A percentile compares a stretch with the other conserved stretches of the same genome.
These are phyloP conservation scores for Posidonia oceanica DNA, from an alignment of 116 monocot genomes.

Conservation along the genomic window DNA sequence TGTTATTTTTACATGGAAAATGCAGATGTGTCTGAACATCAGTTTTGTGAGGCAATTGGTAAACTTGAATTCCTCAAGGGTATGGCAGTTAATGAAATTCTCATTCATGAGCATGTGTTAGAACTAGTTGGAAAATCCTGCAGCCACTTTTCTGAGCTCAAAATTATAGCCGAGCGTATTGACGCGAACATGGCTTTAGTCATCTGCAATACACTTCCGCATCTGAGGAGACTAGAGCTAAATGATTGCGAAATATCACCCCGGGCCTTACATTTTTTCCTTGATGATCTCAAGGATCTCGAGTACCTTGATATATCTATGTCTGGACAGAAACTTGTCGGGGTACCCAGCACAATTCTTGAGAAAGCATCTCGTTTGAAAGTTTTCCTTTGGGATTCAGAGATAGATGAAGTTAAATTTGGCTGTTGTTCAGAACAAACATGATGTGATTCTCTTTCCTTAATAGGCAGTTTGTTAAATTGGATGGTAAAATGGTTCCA, in stretches of 20 bases:
- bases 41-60: constrained; percentile 33
- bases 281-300: constrained; percentile 42
- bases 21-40: constrained; percentile 12
- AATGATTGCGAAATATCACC: constrained; percentile 17
- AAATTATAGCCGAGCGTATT: constrained; percentile 24
- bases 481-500: too few species aligned
- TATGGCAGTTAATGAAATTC: constrained; percentile 36
- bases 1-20: constrained; percentile 36
- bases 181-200: constrained; percentile 21
- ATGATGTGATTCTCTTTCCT: neutral
- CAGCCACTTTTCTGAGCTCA: constrained; percentile 22
- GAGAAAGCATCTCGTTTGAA: constrained; percentile 51
- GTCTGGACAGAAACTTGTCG: constrained; percentile 31
- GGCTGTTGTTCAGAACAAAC: neutral
- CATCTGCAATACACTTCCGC: constrained; percentile 36
- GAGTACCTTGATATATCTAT: constrained; percentile 68
- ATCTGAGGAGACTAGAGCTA: constrained; percentile 44
- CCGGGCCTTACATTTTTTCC: constrained; percentile 22
- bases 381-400: constrained; percentile 50
- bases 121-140: constrained; percentile 20
- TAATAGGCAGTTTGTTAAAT: neutral
- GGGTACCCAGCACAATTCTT: constrained; percentile 33
- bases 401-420: constrained; percentile 5
- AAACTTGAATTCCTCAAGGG: constrained; percentile 37
- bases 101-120: constrained; percentile 24